Percentiles rank a stretch among this genome's conserved stretches.
Evolutionary conservation across 2,329 filamentous ascomycete genomes (phyloP).

Genomic region (Aspergillus jensenii): DNA sequence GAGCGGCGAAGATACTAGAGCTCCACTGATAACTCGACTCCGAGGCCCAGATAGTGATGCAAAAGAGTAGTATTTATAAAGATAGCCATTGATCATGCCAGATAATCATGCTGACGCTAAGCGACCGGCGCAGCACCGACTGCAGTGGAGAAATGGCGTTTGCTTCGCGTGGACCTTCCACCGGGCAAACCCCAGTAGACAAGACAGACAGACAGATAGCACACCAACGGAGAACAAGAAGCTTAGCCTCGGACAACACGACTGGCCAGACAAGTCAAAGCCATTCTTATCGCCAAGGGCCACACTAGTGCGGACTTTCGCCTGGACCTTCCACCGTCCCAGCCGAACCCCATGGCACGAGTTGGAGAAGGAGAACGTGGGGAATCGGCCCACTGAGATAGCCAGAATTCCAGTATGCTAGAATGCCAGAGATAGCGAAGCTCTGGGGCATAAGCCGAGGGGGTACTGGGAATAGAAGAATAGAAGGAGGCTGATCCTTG

Average conservation of each 20-base stretch:
- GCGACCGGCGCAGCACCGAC: neutral
- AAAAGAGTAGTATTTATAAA: neutral
- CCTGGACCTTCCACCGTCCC: slow-evolving; percentile 4
- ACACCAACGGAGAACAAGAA: too few species aligned
- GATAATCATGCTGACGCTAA: neutral
- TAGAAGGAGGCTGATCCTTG: neutral
- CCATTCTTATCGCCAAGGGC: too few species aligned
- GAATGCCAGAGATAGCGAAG: neutral
- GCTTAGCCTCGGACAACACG: too few species aligned
- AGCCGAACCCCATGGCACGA: neutral
- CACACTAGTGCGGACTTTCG: neutral
- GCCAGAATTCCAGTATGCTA: too few species aligned
- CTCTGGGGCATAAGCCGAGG: neutral
- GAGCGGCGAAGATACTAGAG: neutral
- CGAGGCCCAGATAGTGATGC: too few species aligned
- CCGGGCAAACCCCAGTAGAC: too few species aligned
- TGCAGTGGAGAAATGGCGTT: neutral
- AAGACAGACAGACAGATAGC: too few species aligned
- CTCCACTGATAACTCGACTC: neutral
- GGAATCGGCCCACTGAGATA: neutral
- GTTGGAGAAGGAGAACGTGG: neutral
- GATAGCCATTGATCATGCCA: neutral
- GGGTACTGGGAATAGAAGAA: neutral
- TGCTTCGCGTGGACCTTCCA: neutral
- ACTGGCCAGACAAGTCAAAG: too few species aligned